Percentiles rank a stretch among this genome's conserved stretches.
Conservation (phyloP, 1,139 yeast genomes). For the Hanseniaspora sp. region DNA sequence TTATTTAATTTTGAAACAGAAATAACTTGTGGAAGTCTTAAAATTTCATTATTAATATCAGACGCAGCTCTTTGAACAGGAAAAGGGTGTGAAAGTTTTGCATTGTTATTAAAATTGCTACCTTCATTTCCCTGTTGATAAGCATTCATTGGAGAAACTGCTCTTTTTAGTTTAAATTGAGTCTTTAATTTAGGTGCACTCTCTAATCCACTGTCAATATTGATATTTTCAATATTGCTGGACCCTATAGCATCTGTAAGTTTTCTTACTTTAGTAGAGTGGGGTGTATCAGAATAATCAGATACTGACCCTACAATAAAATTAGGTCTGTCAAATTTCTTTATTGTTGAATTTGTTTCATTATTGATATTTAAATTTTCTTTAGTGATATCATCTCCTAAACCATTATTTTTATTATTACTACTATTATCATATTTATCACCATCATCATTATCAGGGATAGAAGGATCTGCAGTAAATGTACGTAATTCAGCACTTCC, state of each 20-base stretch:
- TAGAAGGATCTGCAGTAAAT: neutral
- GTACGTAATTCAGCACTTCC: neutral
- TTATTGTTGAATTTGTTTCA: neutral
- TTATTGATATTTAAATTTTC: neutral
- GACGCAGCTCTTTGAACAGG: constrained; percentile 12
- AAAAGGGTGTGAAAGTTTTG: neutral
- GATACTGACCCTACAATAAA: neutral
- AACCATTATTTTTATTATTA: neutral
- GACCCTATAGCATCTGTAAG: constrained; percentile 4
- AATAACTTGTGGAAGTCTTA: constrained; percentile 3
- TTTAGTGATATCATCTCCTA: neutral
- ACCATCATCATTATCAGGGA: neutral
- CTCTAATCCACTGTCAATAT: neutral
- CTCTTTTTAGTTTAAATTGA: constrained; percentile 7
- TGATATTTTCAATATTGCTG: neutral
- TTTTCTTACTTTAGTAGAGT: constrained; percentile 7
- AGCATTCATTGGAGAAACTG: neutral
- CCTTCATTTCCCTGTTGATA: neutral
- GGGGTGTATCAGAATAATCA: neutral
- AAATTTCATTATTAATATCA: constrained; percentile 3
- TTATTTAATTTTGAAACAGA: constrained; percentile 1
- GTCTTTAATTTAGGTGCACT: neutral
- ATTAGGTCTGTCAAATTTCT: neutral
- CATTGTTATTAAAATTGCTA: neutral
- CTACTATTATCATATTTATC: neutral